These are phyloP conservation scores for Hypoxylon subgilvum DNA, from an alignment of 495 filamentous ascomycete species.

Conservation along the genomic window DNA sequence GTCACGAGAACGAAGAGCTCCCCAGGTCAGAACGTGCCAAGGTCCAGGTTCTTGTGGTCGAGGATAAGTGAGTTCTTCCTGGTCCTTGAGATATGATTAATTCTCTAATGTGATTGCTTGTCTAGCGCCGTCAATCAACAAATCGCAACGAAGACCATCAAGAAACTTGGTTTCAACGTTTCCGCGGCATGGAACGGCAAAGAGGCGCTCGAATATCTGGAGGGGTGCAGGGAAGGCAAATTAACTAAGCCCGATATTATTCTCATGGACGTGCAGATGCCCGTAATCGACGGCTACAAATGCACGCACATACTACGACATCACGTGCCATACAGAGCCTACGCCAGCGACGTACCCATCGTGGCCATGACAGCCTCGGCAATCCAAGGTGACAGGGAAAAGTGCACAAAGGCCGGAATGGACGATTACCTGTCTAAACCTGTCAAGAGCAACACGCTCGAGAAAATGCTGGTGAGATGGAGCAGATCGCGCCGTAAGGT, in stretches of 20 bases:
- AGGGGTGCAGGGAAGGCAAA: constrained; percentile 41
- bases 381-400: constrained; percentile 80
- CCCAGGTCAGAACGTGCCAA: constrained; percentile 56
- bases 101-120: constrained; percentile 29
- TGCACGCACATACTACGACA: constrained; percentile 75
- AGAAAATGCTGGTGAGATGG: constrained; percentile 67
- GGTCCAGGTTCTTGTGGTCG: constrained; percentile 72
- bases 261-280: constrained; percentile 89
- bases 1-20: constrained; percentile 45
- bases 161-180: constrained; percentile 75
- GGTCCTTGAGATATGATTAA: background rate
- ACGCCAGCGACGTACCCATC: constrained; percentile 66
- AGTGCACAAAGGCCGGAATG: constrained; percentile 78
- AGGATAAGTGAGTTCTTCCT: constrained; percentile 66
- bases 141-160: constrained; percentile 75
- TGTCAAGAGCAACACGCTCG: constrained; percentile 68
- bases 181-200: constrained; percentile 75
- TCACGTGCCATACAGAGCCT: constrained; percentile 60
- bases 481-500: constrained; percentile 23
- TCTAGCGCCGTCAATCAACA: constrained; percentile 72
- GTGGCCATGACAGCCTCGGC: constrained; percentile 84
- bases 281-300: constrained; percentile 77
- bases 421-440: constrained; percentile 85
- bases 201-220: constrained; percentile 74
- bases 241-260: constrained; percentile 72